phyloP scores from a whole-genome alignment of 352 stramenopile genomes.

The Phytopythium vexans region DNA sequence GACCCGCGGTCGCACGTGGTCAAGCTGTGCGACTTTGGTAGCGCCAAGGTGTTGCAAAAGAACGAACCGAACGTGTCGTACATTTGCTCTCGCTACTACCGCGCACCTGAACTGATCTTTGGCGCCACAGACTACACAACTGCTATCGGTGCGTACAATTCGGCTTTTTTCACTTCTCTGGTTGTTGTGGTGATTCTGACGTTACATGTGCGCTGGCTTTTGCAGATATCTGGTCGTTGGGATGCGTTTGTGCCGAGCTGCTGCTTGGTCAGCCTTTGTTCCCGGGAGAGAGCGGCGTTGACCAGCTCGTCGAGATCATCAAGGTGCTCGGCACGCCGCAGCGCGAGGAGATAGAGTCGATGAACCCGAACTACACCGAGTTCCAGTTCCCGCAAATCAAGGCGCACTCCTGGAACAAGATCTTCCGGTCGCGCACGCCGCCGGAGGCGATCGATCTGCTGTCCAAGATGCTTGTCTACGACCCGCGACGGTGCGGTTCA shows the following conservation, averaged over 20 bases:
- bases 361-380: constrained; percentile 99
- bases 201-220: constrained; percentile 12
- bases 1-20: constrained; percentile 96
- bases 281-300: constrained; percentile 97
- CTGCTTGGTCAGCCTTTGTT: constrained; percentile 98
- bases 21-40: constrained; percentile 99
- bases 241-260: constrained; percentile 98
- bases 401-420: constrained; percentile 97
- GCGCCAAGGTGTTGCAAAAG: constrained; percentile 92
- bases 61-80: constrained; percentile 99
- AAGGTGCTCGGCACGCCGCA: constrained; percentile 98
- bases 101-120: constrained; percentile 99
- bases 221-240: constrained; percentile 93
- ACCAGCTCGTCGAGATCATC: constrained; percentile 99
- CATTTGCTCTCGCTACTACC: constrained; percentile 99
- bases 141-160: constrained; percentile 84
- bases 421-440: constrained; percentile 94
- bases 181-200: constrained; percentile 48
- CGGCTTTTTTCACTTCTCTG: not conserved
- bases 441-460: constrained; percentile 98
- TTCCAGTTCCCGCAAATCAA: constrained; percentile 99
- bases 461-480: constrained; percentile 96
- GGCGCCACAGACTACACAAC: constrained; percentile 99
- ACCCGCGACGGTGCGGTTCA: constrained; percentile 87
- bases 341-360: constrained; percentile 97